Evolutionary conservation across 306 rosid genomes (phyloP).

Genomic region (Prunus armeniaca): DNA sequence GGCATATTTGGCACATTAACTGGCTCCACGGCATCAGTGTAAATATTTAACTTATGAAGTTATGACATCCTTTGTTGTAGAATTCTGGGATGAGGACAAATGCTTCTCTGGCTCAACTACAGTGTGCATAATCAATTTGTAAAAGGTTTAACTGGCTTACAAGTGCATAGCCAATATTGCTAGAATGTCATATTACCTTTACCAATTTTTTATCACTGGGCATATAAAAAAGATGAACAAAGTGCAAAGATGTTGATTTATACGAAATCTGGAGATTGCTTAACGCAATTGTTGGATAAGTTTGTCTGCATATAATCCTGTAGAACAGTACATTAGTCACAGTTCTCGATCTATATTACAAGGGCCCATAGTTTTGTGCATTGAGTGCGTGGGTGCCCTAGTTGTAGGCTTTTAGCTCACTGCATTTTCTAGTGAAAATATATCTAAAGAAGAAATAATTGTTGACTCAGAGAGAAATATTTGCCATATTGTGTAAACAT

Average conservation of each 20-base stretch:
- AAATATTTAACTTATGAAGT: slow-evolving; percentile 10
- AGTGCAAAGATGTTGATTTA: background rate
- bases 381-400: background rate
- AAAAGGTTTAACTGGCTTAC: background rate
- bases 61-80: background rate
- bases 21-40: slow-evolving; percentile 89
- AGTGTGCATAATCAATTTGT: slow-evolving; percentile 1
- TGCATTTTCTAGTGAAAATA: background rate
- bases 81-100: background rate
- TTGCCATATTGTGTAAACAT: background rate
- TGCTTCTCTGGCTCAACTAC: background rate
- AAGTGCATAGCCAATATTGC: background rate
- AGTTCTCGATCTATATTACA: background rate
- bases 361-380: background rate
- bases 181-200: background rate
- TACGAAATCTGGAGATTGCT: background rate
- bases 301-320: background rate
- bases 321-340: background rate
- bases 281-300: too few relatives aligned
- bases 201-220: background rate
- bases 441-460: background rate
- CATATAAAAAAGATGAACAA: background rate
- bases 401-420: background rate
- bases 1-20: slow-evolving; percentile 70
- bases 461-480: background rate